Percentiles rank a stretch among this genome's conserved stretches.
Evolutionary conservation across 768 basidiomycete genomes (phyloP).

Genomic region (Phlebiopsis flavidoalba): DNA sequence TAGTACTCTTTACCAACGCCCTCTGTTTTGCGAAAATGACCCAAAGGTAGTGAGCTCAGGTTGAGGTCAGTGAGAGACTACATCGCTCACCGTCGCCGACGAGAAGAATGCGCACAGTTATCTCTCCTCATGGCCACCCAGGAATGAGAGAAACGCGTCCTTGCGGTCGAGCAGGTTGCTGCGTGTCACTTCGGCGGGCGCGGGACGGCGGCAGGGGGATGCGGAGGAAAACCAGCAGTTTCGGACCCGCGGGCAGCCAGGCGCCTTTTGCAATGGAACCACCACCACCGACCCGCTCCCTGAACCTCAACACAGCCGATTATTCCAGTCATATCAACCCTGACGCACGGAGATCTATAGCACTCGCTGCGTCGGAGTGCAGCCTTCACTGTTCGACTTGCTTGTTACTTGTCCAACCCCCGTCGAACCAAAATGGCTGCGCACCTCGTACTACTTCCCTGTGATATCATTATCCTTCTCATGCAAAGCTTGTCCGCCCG

Average conservation of each 20-base stretch:
- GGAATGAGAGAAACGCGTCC: slow-evolving; percentile 6
- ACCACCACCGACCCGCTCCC: not conserved
- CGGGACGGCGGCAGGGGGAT: slow-evolving; percentile 6
- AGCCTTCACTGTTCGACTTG: not conserved
- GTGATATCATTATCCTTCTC: slow-evolving; percentile 52
- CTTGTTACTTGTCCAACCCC: not conserved
- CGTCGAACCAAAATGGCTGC: not conserved
- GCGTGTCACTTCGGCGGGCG: slow-evolving; percentile 7
- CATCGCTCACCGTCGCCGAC: slow-evolving; percentile 76
- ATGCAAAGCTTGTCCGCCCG: slow-evolving; percentile 38
- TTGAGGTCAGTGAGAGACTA: not conserved
- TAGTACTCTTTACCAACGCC: slow-evolving; percentile 97
- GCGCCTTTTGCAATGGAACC: slow-evolving; percentile 5
- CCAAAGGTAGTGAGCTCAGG: slow-evolving; percentile 8
- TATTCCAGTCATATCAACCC: not conserved
- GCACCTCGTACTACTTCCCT: slow-evolving; percentile 31
- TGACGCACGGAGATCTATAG: not conserved
- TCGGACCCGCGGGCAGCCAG: not conserved
- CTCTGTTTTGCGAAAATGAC: slow-evolving; percentile 42
- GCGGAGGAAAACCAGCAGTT: not conserved
- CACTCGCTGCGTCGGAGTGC: too few species aligned
- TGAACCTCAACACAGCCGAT: not conserved
- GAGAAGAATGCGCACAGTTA: slow-evolving; percentile 88
- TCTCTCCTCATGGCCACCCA: slow-evolving; percentile 69
- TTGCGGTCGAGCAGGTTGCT: not conserved